These are phyloP conservation scores for Pestalotiopsis sp. DNA, from an alignment of 2,329 filamentous ascomycete species.

Conservation along the genomic window DNA sequence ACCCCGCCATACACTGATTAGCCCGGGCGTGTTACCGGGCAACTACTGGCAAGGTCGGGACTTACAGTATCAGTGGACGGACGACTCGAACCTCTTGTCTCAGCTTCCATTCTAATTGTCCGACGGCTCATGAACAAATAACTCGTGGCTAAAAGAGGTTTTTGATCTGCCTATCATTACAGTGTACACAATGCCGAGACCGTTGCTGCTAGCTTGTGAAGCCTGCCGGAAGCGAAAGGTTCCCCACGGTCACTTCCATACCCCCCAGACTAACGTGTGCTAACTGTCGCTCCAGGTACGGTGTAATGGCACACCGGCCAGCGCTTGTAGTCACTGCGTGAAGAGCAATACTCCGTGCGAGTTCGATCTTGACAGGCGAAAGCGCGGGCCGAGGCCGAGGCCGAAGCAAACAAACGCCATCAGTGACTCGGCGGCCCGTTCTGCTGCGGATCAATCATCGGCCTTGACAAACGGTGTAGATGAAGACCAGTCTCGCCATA, in stretches of 20 bases:
- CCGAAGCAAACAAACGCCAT: background rate
- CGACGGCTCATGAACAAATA: background rate
- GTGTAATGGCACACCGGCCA: background rate
- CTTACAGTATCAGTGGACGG: background rate
- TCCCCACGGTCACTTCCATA: background rate
- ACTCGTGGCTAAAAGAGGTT: background rate
- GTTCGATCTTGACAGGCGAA: background rate
- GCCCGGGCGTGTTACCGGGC: background rate
- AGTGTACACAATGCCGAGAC: background rate
- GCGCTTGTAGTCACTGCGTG: background rate
- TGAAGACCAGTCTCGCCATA: background rate
- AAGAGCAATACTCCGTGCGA: background rate
- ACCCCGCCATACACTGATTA: background rate
- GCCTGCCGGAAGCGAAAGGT: background rate
- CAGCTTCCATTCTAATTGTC: background rate
- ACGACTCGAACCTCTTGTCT: background rate
- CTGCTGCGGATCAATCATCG: background rate
- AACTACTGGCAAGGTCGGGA: background rate
- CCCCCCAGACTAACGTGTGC: background rate
- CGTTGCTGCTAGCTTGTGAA: background rate
- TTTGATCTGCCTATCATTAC: background rate
- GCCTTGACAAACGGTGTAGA: background rate
- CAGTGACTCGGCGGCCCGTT: background rate
- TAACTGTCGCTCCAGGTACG: background rate
- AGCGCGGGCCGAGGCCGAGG: background rate